Evolutionary conservation across 805 yeast genomes (phyloP).

Genomic region (Priceomyces medius): DNA sequence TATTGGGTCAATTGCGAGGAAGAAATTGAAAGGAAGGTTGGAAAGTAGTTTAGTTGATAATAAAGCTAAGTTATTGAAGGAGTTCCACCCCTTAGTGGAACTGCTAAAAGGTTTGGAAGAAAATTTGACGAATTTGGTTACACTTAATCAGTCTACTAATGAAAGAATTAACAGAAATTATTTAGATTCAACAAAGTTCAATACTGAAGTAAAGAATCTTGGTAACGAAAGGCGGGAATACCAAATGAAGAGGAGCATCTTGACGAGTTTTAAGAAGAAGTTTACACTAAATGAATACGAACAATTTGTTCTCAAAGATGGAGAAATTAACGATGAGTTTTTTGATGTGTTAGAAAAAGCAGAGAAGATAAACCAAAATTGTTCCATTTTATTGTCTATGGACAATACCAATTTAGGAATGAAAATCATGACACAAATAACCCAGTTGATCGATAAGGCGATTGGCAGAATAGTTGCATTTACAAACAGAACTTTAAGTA

Average conservation of each 20-base stretch:
- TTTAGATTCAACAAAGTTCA: constrained; percentile 21
- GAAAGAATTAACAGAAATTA: constrained; percentile 34
- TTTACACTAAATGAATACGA: constrained; percentile 75
- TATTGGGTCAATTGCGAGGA: constrained; percentile 59
- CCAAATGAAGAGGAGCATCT: constrained; percentile 49
- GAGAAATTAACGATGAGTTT: constrained; percentile 52
- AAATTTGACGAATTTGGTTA: constrained; percentile 19
- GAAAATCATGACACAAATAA: constrained; percentile 60
- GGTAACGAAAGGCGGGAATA: constrained; percentile 31
- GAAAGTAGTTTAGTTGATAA: constrained; percentile 60
- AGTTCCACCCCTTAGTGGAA: constrained; percentile 30
- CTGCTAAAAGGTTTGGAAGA: constrained; percentile 23
- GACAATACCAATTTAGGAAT: constrained; percentile 66
- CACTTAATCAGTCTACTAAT: constrained; percentile 33
- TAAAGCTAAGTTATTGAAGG: constrained; percentile 39
- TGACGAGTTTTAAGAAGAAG: constrained; percentile 53
- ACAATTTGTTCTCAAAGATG: constrained; percentile 52
- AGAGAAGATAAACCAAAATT: constrained; percentile 60
- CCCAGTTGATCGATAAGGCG: constrained; percentile 45
- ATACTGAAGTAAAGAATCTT: constrained; percentile 23
- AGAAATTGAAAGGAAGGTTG: constrained; percentile 56
- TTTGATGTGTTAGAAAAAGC: constrained; percentile 61
- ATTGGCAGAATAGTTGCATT: constrained; percentile 28
- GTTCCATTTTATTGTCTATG: constrained; percentile 68
- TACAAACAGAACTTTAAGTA: constrained; percentile 32